Percentiles rank a stretch among this genome's conserved stretches.
Evolutionary conservation across 106 monocot species (phyloP).

Genomic region (Hemerocallis citrina): DNA sequence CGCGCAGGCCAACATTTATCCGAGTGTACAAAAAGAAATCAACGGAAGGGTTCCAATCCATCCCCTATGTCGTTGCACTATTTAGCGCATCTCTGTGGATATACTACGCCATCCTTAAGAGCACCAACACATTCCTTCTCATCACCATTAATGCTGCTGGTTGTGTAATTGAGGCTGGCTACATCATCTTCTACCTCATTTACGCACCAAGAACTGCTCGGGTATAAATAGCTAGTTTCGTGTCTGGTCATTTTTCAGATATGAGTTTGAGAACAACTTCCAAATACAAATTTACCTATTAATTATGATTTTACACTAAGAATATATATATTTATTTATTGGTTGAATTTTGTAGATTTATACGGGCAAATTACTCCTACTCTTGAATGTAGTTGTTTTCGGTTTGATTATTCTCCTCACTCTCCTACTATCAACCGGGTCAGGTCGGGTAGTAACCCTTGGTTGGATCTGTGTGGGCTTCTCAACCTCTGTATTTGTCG

Average conservation of each 20-base stretch:
- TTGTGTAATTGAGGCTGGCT: conserved; percentile 47
- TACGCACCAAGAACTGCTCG: conserved; percentile 36
- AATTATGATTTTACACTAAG: too few species aligned
- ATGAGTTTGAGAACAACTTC: too few species aligned
- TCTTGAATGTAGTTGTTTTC: conserved; percentile 40
- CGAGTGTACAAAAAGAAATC: conserved; percentile 42
- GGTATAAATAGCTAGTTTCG: conserved; percentile 9
- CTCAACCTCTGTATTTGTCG: conserved; percentile 44
- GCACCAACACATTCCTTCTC: conserved; percentile 27
- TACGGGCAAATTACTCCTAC: conserved; percentile 18
- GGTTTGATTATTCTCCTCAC: conserved; percentile 37
- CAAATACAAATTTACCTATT: too few species aligned
- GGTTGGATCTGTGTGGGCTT: conserved; percentile 59
- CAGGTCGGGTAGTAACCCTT: conserved; percentile 19
- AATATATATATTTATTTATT: too few species aligned
- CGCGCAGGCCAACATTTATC: conserved; percentile 60
- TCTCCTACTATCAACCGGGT: conserved; percentile 13
- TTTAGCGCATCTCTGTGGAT: conserved; percentile 64
- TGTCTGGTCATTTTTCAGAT: too few species aligned
- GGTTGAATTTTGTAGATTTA: conserved; percentile 36
- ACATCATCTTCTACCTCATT: conserved; percentile 41
- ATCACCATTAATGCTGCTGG: conserved; percentile 60
- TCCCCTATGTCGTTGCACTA: conserved; percentile 49
- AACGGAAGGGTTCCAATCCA: conserved; percentile 45
- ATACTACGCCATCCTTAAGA: conserved; percentile 40